These are phyloP conservation scores for Neofusicoccum cordaticola DNA, from an alignment of 2,329 filamentous ascomycete species.

Conservation along the genomic window DNA sequence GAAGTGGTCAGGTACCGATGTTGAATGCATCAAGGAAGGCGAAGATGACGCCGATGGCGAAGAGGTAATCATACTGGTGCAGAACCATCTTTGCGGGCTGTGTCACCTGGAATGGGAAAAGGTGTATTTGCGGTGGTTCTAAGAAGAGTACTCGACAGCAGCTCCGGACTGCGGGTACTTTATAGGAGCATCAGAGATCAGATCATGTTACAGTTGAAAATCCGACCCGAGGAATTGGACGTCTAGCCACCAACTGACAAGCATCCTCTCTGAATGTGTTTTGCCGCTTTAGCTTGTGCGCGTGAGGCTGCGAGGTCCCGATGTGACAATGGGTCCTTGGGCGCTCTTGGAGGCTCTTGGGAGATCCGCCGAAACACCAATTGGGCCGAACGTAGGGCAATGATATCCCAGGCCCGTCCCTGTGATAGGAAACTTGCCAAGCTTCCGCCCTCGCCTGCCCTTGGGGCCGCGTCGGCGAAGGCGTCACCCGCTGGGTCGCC, in stretches of 20 bases:
- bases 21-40: slow-evolving; percentile 67
- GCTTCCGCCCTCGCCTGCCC: not conserved
- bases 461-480: not conserved
- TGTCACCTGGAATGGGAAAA: not conserved
- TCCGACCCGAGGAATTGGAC: not conserved
- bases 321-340: not conserved
- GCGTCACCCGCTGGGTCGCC: not conserved
- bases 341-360: not conserved
- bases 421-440: not conserved
- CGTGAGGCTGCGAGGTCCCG: not conserved
- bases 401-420: not conserved
- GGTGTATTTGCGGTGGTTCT: not conserved
- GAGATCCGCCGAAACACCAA: not conserved
- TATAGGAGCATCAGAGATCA: not conserved
- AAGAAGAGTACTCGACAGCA: not conserved
- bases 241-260: not conserved
- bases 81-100: slow-evolving; percentile 33
- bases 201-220: not conserved
- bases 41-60: slow-evolving; percentile 64
- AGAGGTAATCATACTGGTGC: slow-evolving; percentile 60
- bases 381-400: not conserved
- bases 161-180: not conserved
- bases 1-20: slow-evolving; percentile 45
- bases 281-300: not conserved
- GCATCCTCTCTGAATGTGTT: not conserved